Conservation (phyloP, 2,329 filamentous ascomycete genomes). For the Coleophoma crateriformis region DNA sequence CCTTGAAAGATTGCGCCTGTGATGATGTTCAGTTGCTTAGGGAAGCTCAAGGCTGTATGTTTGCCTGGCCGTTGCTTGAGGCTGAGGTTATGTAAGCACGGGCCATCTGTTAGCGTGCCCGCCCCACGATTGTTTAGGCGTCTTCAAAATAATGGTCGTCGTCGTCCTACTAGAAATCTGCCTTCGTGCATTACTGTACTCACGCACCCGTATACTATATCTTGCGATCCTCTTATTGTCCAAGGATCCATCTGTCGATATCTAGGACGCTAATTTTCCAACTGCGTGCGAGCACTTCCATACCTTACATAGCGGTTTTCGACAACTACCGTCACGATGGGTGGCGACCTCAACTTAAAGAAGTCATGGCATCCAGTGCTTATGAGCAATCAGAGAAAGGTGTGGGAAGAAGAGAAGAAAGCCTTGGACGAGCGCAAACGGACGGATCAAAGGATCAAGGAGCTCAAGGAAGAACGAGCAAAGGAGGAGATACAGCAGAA, state of each 20-base stretch:
- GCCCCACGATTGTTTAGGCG: background rate
- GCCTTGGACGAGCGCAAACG: constrained; percentile 93
- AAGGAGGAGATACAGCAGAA: constrained; percentile 88
- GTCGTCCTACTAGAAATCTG: no score
- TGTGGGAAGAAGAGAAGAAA: constrained; percentile 88
- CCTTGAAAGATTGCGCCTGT: background rate
- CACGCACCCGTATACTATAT: no score
- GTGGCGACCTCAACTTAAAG: constrained; percentile 92
- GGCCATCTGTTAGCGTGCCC: background rate
- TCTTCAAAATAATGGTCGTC: background rate
- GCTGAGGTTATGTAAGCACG: background rate
- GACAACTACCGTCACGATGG: constrained; percentile 55
- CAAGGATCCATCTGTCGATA: no score
- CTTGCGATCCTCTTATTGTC: no score
- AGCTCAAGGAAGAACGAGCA: constrained; percentile 87
- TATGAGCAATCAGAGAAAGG: constrained; percentile 82
- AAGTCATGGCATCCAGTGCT: constrained; percentile 92
- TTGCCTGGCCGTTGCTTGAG: background rate
- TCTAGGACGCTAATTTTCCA: no score
- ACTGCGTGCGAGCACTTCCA: no score
- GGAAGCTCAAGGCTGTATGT: background rate
- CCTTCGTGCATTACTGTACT: no score
- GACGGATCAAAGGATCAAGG: constrained; percentile 84
- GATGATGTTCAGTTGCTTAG: background rate
- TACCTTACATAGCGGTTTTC: no score